phyloP scores from a whole-genome alignment of 441 rosid genomes.

The Arabidopsis hybrid region DNA sequence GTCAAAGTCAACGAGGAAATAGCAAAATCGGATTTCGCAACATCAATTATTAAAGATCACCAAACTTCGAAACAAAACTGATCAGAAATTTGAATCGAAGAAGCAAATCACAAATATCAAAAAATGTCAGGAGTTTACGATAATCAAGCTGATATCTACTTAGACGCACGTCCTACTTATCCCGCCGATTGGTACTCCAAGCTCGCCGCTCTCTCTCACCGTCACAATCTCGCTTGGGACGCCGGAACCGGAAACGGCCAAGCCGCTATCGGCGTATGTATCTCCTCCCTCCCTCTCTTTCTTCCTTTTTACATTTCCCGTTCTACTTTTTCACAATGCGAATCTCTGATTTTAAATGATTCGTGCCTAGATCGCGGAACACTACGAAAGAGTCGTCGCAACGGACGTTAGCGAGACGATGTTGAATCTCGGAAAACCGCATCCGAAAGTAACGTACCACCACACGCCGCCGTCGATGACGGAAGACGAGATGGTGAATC shows the following conservation, averaged over 20 bases:
- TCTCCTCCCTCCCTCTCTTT: background rate
- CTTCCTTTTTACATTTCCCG: background rate
- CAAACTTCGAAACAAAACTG: background rate
- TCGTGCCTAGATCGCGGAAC: slow-evolving; percentile 58
- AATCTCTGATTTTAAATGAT: slow-evolving; percentile 5
- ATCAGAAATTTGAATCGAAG: slow-evolving; percentile 2
- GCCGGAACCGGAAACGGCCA: slow-evolving; percentile 78
- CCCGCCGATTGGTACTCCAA: slow-evolving; percentile 60
- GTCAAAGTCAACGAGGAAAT: slow-evolving; percentile 11
- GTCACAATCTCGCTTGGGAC: slow-evolving; percentile 63
- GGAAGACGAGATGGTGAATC: slow-evolving; percentile 50
- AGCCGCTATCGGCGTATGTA: slow-evolving; percentile 63
- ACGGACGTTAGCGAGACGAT: slow-evolving; percentile 63
- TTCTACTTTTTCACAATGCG: background rate
- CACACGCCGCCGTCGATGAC: slow-evolving; percentile 58
- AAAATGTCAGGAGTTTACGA: slow-evolving; percentile 60
- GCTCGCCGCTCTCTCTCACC: slow-evolving; percentile 55
- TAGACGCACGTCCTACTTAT: slow-evolving; percentile 61
- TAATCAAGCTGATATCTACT: slow-evolving; percentile 54
- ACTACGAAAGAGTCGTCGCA: slow-evolving; percentile 58
- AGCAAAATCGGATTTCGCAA: slow-evolving; percentile 34
- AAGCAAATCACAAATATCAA: slow-evolving; percentile 9
- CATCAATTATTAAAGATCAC: background rate
- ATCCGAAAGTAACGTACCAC: slow-evolving; percentile 53
- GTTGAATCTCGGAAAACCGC: slow-evolving; percentile 47